A percentile compares a stretch with the other conserved stretches of the same genome.
phyloP scores from a whole-genome alignment of 768 basidiomycete species.

The Russula emetica region DNA sequence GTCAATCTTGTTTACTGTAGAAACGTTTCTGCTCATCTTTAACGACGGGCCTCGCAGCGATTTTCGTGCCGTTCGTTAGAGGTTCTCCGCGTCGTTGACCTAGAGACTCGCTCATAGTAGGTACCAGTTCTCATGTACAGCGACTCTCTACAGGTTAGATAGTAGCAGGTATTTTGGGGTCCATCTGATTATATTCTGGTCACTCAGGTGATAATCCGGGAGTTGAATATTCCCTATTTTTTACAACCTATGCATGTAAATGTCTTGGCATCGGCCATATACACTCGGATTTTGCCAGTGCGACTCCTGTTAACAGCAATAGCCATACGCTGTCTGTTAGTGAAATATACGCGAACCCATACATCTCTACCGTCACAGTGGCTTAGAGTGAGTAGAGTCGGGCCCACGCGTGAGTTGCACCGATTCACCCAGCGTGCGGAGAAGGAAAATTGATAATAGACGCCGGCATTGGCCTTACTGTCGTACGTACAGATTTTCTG shows the following conservation, averaged over 20 bases:
- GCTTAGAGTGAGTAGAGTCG: not conserved
- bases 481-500: not conserved
- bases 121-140: too few species aligned
- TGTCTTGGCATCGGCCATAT: not conserved
- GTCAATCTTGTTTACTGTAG: not conserved
- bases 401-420: too few species aligned
- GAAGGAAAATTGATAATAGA: not conserved
- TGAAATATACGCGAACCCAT: not conserved
- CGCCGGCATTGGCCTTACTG: not conserved
- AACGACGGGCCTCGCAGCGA: not conserved
- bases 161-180: too few species aligned
- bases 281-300: constrained; percentile 26
- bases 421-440: not conserved
- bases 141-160: too few species aligned
- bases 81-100: too few species aligned
- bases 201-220: constrained; percentile 6
- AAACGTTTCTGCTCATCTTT: not conserved
- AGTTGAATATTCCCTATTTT: constrained; percentile 13
- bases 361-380: not conserved
- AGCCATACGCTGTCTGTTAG: not conserved
- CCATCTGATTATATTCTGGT: too few species aligned
- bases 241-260: constrained; percentile 7
- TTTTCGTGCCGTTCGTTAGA: too few species aligned
- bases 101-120: too few species aligned
- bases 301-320: constrained; percentile 4